Evolutionary conservation across 345 rosid genomes (phyloP).

Genomic region (Citrus sinensis): DNA sequence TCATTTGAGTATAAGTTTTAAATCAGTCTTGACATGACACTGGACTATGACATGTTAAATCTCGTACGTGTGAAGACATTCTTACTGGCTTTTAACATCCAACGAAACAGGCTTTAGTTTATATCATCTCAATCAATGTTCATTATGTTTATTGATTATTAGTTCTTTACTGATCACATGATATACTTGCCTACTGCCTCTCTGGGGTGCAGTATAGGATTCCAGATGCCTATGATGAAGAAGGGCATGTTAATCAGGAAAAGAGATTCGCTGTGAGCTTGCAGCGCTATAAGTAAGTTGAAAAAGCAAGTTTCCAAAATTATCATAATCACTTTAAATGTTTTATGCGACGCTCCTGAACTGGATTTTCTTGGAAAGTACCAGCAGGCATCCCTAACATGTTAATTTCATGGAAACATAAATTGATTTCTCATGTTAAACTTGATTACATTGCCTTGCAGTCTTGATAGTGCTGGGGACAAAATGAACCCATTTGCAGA

Average conservation of each 20-base stretch:
- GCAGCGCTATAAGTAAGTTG: conserved; percentile 78
- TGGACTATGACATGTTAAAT: not conserved
- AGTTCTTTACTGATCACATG: not conserved
- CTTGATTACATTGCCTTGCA: conserved; percentile 19
- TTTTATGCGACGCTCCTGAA: not conserved
- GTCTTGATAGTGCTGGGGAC: conserved; percentile 64
- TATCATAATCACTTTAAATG: not conserved
- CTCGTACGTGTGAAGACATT: not conserved
- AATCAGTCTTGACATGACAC: not conserved
- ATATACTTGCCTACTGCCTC: conserved; percentile 9
- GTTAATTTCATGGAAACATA: conserved; percentile 1
- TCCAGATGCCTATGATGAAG: conserved; percentile 96
- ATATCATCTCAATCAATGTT: not conserved
- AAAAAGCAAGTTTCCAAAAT: not conserved
- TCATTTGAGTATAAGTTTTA: not conserved
- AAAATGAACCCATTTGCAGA: conserved; percentile 99
- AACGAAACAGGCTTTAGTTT: not conserved
- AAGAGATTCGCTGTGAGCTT: conserved; percentile 91
- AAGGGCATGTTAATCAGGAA: conserved; percentile 80
- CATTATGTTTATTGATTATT: not conserved
- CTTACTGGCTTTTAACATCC: not conserved
- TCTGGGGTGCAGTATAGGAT: conserved; percentile 66
- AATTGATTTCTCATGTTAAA: conserved; percentile 1
- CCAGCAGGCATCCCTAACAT: not conserved
- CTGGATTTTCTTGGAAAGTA: conserved; percentile 14